A percentile compares a stretch with the other conserved stretches of the same genome.
Evolutionary conservation across 2,329 filamentous ascomycete species (phyloP).

Genomic region (Cladosporium sp.): DNA sequence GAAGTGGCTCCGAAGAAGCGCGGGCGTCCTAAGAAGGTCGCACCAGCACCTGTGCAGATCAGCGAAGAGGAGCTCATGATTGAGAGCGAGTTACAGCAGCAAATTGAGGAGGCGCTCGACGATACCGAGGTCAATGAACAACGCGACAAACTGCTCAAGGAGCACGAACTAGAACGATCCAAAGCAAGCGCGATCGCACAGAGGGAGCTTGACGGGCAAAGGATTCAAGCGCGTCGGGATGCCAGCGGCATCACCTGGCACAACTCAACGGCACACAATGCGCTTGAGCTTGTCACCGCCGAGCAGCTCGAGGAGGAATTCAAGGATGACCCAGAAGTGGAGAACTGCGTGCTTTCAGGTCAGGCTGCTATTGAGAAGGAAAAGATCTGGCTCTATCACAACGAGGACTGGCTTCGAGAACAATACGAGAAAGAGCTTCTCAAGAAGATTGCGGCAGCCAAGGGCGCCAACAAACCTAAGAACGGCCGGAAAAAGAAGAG

Average conservation of each 20-base stretch:
- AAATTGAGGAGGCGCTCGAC: slow-evolving; percentile 44
- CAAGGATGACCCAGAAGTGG: slow-evolving; percentile 83
- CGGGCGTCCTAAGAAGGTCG: slow-evolving; percentile 34
- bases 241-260: slow-evolving; percentile 50
- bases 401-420: slow-evolving; percentile 87
- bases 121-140: slow-evolving; percentile 35
- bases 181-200: slow-evolving; percentile 34
- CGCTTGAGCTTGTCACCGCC: slow-evolving; percentile 30
- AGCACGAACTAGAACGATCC: slow-evolving; percentile 34
- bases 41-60: slow-evolving; percentile 37
- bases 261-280: slow-evolving; percentile 25
- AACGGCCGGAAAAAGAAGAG: slow-evolving; percentile 46
- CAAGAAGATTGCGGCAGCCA: slow-evolving; percentile 63
- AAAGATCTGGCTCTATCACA: slow-evolving; percentile 89
- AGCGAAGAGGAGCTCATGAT: slow-evolving; percentile 49
- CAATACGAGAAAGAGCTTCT: slow-evolving; percentile 83
- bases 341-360: slow-evolving; percentile 72
- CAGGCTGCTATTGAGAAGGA: slow-evolving; percentile 82
- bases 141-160: slow-evolving; percentile 34
- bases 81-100: slow-evolving; percentile 50
- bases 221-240: slow-evolving; percentile 54
- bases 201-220: slow-evolving; percentile 42
- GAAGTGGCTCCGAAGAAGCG: slow-evolving; percentile 39
- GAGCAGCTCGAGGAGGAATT: slow-evolving; percentile 66
- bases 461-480: slow-evolving; percentile 44